Base-by-base conservation (phyloP, 2,329 filamentous ascomycete genomes). In the Trichoderma simmonsii region DNA sequence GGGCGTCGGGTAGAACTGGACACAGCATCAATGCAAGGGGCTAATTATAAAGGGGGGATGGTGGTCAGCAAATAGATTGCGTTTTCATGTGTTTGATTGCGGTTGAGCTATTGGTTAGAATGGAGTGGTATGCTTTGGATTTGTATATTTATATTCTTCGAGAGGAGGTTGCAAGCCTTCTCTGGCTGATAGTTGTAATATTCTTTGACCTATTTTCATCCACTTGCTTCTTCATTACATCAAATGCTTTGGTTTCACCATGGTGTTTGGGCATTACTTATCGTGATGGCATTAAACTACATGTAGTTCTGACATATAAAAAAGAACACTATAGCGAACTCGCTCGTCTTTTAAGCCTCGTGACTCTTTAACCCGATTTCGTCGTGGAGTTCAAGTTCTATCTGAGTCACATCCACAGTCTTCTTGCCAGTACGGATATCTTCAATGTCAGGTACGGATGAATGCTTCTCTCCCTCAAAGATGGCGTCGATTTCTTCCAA, bases 401-500 rank as follows among this genome's bases (percentile, higher is more conserved):
- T 67, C 21, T 71, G 56, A 18, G 48, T 61, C 15, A 71, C 69
- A 28, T 74, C 73, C 30, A 73, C 24, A 6, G 68, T 73, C 59
- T 28, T 70, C 18, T 24, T 71, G 9, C 73, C 71, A 6, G 32
- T 70, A 5, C 71, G 73, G 4, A 75, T 70, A 60, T 77, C 74
- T 9, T 77, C 75, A n/a, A 77, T 68, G 15, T 75, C 73, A 1
- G 64, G 72, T 4, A 75, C 73, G 0, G 72, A 68, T 0, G 74
- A 74, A 30, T 75, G 75, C 54, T 66, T 73, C 51, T 72, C 64
- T 26, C 71, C 75, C 1, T 77, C 77, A 51, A 79, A 78, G 8
- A 79, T 72, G 1, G 73, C 79, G 9, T 83, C 81, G 7, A 84
- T 79, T 74, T 85, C 84, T 75, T 85, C 84, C 6, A 85, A 76